These are phyloP conservation scores for Suillus occidentalis DNA, from an alignment of 768 basidiomycete species.

Conservation along the genomic window DNA sequence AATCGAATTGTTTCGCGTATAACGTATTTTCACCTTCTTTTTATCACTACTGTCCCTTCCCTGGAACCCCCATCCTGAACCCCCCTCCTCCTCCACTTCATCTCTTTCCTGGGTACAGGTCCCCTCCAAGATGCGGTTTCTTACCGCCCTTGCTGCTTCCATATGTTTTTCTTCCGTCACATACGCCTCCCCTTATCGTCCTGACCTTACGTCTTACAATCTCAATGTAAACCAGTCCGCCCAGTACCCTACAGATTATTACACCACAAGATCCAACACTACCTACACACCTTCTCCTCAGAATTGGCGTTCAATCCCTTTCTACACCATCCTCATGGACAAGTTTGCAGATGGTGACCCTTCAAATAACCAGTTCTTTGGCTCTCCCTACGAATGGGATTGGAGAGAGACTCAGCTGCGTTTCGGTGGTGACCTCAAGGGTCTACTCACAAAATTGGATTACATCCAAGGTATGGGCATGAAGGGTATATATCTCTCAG, in stretches of 20 bases:
- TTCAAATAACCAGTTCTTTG: constrained; percentile 87
- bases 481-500: constrained; percentile 83
- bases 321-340: constrained; percentile 84
- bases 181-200: constrained; percentile 64
- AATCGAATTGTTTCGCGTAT: background rate
- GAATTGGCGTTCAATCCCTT: constrained; percentile 84
- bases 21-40: background rate
- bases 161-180: constrained; percentile 37
- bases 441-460: constrained; percentile 72
- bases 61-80: background rate
- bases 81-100: no score
- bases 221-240: constrained; percentile 78
- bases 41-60: background rate
- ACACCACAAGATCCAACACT: constrained; percentile 54
- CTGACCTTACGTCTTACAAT: constrained; percentile 70
- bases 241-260: constrained; percentile 63
- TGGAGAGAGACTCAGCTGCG: constrained; percentile 87
- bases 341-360: constrained; percentile 96
- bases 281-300: constrained; percentile 76
- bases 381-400: constrained; percentile 78
- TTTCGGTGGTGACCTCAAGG: constrained; percentile 86
- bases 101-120: no score
- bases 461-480: constrained; percentile 91
- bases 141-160: constrained; percentile 32
- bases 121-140: constrained; percentile 46